A percentile compares a stretch with the other conserved stretches of the same genome.
These are phyloP conservation scores for Hyphopichia homilentoma DNA, from an alignment of 805 yeast genomes.

Conservation along the genomic window DNA sequence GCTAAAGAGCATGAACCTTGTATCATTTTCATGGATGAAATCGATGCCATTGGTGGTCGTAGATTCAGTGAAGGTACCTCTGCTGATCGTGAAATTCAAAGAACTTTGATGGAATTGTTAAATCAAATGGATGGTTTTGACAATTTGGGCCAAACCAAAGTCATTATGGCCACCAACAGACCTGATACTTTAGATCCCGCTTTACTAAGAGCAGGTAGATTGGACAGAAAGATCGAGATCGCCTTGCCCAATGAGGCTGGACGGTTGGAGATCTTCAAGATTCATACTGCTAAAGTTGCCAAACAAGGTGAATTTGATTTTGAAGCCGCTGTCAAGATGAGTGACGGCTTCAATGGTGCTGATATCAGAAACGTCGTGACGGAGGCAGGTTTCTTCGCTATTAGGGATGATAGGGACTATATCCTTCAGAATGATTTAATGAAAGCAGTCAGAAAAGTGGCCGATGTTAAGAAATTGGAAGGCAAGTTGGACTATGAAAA, in stretches of 20 bases:
- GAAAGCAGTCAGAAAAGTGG: slow-evolving; percentile 98
- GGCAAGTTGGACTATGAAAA: slow-evolving; percentile 95
- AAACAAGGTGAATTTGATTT: slow-evolving; percentile 96
- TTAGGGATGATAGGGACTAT: slow-evolving; percentile 95
- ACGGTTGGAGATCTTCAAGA: slow-evolving; percentile 88
- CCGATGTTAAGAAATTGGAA: slow-evolving; percentile 94
- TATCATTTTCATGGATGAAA: slow-evolving; percentile 97
- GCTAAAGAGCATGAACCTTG: slow-evolving; percentile 98
- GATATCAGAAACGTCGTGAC: slow-evolving; percentile 95
- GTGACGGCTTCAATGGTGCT: slow-evolving; percentile 98
- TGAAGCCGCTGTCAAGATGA: slow-evolving; percentile 96
- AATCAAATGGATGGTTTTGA: slow-evolving; percentile 99
- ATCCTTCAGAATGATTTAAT: slow-evolving; percentile 89
- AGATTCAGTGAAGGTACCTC: slow-evolving; percentile 97
- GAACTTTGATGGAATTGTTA: slow-evolving; percentile 93
- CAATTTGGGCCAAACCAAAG: slow-evolving; percentile 92
- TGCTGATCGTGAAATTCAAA: slow-evolving; percentile 97
- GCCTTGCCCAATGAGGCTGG: slow-evolving; percentile 96
- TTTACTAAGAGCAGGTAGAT: slow-evolving; percentile 92
- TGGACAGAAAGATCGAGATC: slow-evolving; percentile 94
- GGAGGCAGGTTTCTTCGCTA: slow-evolving; percentile 98
- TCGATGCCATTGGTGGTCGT: slow-evolving; percentile 98
- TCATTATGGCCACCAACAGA: slow-evolving; percentile 98
- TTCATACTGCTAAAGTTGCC: slow-evolving; percentile 79
- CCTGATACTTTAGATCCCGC: slow-evolving; percentile 99